Percentiles rank a stretch among this genome's conserved stretches.
phyloP scores from a whole-genome alignment of 2,329 filamentous ascomycete genomes.

The Xenoacremonium recifei region DNA sequence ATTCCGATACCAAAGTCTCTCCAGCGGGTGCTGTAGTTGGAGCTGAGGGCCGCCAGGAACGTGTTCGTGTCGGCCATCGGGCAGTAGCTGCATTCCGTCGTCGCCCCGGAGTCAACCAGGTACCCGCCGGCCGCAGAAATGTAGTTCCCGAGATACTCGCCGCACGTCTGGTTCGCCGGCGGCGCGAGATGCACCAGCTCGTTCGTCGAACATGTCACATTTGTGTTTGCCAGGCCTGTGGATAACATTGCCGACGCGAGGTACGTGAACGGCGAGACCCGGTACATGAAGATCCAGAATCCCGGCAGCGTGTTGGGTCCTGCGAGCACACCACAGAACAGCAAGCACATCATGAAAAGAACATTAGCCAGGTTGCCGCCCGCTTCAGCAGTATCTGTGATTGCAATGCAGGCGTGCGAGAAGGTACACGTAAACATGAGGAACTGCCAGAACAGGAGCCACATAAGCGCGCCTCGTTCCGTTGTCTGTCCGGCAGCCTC shows the following conservation, averaged over 20 bases:
- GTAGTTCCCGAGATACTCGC: conserved; percentile 50
- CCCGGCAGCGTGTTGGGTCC: conserved; percentile 55
- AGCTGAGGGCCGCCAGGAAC: conserved; percentile 38
- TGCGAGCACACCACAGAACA: conserved; percentile 66
- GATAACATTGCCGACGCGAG: conserved; percentile 25
- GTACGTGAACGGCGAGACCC: conserved; percentile 56
- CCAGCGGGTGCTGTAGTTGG: conserved; percentile 52
- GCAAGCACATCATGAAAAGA: conserved; percentile 61
- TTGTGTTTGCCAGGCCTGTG: conserved; percentile 25
- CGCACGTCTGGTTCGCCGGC: conserved; percentile 50
- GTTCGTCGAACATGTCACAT: conserved; percentile 54
- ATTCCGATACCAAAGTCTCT: conserved; percentile 57
- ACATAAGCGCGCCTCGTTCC: conserved; percentile 64
- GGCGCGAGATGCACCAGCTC: conserved; percentile 67
- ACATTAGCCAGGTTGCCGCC: conserved; percentile 68
- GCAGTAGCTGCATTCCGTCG: conserved; percentile 46
- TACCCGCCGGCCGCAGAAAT: conserved; percentile 45
- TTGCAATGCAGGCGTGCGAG: conserved; percentile 62
- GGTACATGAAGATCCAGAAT: conserved; percentile 76
- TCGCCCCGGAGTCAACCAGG: conserved; percentile 53
- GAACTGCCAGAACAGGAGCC: conserved; percentile 64
- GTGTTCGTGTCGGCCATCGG: conserved; percentile 37
- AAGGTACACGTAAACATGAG: conserved; percentile 69
- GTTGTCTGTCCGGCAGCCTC: conserved; percentile 17
- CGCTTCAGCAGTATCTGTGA: conserved; percentile 62